Conservation (phyloP, 2,329 filamentous ascomycete genomes). For the Dothideomycetes sp. region DNA sequence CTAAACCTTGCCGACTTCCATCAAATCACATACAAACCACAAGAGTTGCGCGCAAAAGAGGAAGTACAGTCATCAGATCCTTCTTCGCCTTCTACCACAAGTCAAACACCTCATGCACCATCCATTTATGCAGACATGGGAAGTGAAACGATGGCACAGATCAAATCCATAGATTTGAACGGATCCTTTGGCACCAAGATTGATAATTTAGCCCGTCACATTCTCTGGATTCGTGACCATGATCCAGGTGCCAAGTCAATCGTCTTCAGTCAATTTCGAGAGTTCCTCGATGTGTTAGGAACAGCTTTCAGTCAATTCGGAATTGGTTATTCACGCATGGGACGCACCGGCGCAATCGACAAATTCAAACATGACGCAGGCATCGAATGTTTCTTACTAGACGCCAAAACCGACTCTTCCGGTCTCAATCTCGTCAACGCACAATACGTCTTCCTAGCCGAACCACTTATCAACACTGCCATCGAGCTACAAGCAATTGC, state of each 20-base stretch:
- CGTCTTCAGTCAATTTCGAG: slow-evolving; percentile 84
- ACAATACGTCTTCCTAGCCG: slow-evolving; percentile 88
- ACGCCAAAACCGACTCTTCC: slow-evolving; percentile 78
- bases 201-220: slow-evolving; percentile 62
- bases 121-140: slow-evolving; percentile 73
- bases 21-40: slow-evolving; percentile 73
- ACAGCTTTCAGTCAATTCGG: slow-evolving; percentile 61
- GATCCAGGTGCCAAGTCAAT: slow-evolving; percentile 86
- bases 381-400: slow-evolving; percentile 76
- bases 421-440: slow-evolving; percentile 89
- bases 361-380: slow-evolving; percentile 66
- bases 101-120: slow-evolving; percentile 16
- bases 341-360: slow-evolving; percentile 58
- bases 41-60: slow-evolving; percentile 59
- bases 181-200: slow-evolving; percentile 81
- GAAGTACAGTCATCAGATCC: slow-evolving; percentile 33
- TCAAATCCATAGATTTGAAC: slow-evolving; percentile 69
- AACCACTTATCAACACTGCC: slow-evolving; percentile 86
- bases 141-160: slow-evolving; percentile 61
- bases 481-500: slow-evolving; percentile 93
- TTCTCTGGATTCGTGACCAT: slow-evolving; percentile 74
- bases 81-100: slow-evolving; percentile 20
- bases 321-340: slow-evolving; percentile 66
- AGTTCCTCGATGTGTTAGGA: slow-evolving; percentile 67
- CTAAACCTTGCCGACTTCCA: slow-evolving; percentile 63